Conservation (phyloP, 179 eudicot genomes). For the Heliamphora pulchella region DNA sequence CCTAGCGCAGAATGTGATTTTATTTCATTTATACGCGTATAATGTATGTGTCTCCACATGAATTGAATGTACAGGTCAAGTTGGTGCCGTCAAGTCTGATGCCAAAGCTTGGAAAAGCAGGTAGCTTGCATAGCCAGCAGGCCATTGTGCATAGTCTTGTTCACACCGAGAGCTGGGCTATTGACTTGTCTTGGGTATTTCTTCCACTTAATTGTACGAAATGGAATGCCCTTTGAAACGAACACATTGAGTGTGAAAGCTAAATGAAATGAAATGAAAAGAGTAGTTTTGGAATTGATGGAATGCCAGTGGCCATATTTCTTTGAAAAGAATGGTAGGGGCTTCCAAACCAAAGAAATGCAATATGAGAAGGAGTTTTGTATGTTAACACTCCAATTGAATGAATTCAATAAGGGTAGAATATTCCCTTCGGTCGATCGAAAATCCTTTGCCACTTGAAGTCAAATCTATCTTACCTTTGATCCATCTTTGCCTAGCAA, state of each 20-base stretch:
- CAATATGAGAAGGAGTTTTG: too few species aligned
- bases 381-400: too few species aligned
- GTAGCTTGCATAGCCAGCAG: constrained; percentile 86
- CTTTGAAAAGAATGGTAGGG: too few species aligned
- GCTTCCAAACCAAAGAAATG: too few species aligned
- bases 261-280: not conserved
- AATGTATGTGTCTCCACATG: not conserved
- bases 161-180: constrained; percentile 95
- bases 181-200: constrained; percentile 92
- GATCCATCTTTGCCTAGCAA: too few species aligned
- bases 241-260: not conserved
- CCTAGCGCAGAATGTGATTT: not conserved
- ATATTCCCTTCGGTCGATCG: too few species aligned
- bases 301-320: not conserved
- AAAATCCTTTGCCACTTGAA: too few species aligned
- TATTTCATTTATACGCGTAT: not conserved
- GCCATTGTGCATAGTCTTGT: constrained; percentile 89
- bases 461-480: too few species aligned
- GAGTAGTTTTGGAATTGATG: not conserved
- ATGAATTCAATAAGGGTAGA: too few species aligned
- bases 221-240: not conserved
- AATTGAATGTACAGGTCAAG: constrained; percentile 47
- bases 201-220: not conserved
- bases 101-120: constrained; percentile 93
- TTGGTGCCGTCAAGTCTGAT: constrained; percentile 69